Conservation (phyloP, 1,139 yeast species). For the Pichia norvegensis region DNA sequence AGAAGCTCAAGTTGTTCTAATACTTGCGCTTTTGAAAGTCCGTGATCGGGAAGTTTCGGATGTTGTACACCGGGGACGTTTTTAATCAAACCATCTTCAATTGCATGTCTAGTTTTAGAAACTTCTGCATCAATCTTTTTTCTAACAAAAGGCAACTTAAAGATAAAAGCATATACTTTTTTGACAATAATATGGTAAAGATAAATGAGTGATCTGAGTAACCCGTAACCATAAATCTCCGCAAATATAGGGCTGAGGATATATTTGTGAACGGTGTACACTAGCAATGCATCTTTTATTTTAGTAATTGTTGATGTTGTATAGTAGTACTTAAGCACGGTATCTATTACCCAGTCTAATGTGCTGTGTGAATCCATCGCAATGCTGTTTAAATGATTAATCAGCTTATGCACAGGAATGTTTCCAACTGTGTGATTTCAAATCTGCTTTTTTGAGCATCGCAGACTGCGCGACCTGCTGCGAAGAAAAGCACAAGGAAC, state of each 20-base stretch:
- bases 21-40: conserved; percentile 42
- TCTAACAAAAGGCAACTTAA: conserved; percentile 48
- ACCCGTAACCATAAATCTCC: conserved; percentile 21
- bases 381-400: too few species aligned
- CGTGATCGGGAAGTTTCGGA: conserved; percentile 46
- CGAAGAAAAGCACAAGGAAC: too few species aligned
- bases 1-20: conserved; percentile 40
- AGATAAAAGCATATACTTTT: conserved; percentile 23
- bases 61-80: conserved; percentile 43
- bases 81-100: conserved; percentile 50
- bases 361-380: not conserved
- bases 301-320: conserved; percentile 2
- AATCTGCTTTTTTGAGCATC: too few species aligned
- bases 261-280: conserved; percentile 3
- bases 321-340: not conserved
- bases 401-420: too few species aligned
- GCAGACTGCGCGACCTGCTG: too few species aligned
- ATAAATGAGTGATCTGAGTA: conserved; percentile 8
- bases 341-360: not conserved
- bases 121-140: conserved; percentile 57
- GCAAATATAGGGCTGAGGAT: conserved; percentile 4
- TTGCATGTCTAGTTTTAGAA: conserved; percentile 34
- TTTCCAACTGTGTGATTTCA: too few species aligned
- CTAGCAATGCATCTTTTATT: conserved; percentile 7
- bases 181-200: conserved; percentile 6